Evolutionary conservation across 169 alveolate genomes (phyloP), one percentile per base, ranked within the genome.

Genomic region (Blepharisma undulans): DNA sequence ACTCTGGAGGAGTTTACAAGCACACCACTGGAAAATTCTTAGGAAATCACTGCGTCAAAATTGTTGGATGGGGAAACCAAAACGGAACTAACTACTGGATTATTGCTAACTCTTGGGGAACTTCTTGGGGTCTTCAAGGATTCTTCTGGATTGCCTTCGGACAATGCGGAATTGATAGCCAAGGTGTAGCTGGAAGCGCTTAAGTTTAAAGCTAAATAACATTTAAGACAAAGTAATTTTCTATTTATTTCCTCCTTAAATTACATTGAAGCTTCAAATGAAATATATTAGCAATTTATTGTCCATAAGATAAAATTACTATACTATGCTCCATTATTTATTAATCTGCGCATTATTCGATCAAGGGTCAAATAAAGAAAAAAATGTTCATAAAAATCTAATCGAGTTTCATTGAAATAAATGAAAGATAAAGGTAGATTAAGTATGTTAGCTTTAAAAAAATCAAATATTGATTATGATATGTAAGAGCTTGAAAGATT

Each of bases 31-130:
- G 98, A 61, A 16, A 48, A 16, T 66, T 59, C n/a, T 74, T 92
- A 25, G 99, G 98, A 18, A 97, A 97, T 19, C 98, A 96, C 92
- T 96, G 98, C 30, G 93, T 97, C 74, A 97, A 97, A 87, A 95
- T 97, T 27, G 80, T 96, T 22, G 98, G 99, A 77, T 97, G 96
- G 97, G 98, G 97, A 25, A 91, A 84, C 29, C 96, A 94, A 88
- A 74, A 66, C 4, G 89, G 90, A n/a, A 87, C 90, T 25, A 78
- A 91, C 79, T 96, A 96, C 95, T 95, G 98, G 97, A 76, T 95
- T 34, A 22, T 79, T 60, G 95, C 94, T 86, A 95, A 95, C 93
- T 94, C 97, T 76, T 95, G 97, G 97, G 94, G 94, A 66, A 71
- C 96, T 27, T 72, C 88, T 32, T 96, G 98, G 97, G 97, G 97